A percentile compares a stretch with the other conserved stretches of the same genome.
phyloP scores from a whole-genome alignment of 768 basidiomycete genomes.

The Agaricus blazei region DNA sequence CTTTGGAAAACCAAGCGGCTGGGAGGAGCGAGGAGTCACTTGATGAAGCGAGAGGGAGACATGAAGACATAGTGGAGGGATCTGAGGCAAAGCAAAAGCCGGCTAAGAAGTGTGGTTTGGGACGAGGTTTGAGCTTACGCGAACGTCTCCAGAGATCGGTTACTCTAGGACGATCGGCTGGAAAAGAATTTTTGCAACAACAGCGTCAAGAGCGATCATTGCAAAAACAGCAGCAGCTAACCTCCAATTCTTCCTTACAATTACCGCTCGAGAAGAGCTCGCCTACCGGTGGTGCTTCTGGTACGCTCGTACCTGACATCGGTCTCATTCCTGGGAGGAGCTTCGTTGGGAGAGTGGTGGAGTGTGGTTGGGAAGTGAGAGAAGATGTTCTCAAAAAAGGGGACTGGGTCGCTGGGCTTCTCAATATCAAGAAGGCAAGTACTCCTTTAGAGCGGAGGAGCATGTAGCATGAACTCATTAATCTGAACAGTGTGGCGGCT shows the following conservation, averaged over 20 bases:
- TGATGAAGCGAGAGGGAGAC: not conserved
- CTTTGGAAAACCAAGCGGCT: not conserved
- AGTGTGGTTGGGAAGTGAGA: conserved; percentile 76
- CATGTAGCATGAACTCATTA: not conserved
- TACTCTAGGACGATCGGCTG: conserved; percentile 7
- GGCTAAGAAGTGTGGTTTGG: conserved; percentile 7
- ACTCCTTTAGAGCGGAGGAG: no score
- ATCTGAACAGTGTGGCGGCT: conserved; percentile 65
- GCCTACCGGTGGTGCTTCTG: conserved; percentile 9
- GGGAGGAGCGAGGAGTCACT: conserved; percentile 1
- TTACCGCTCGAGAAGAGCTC: not conserved
- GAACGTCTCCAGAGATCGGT: conserved; percentile 6
- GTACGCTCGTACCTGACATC: conserved; percentile 29
- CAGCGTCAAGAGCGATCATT: not conserved
- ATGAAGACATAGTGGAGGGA: conserved; percentile 1
- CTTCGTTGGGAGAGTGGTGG: conserved; percentile 79
- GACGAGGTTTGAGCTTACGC: conserved; percentile 16
- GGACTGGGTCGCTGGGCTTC: conserved; percentile 83
- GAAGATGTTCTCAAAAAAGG: conserved; percentile 65
- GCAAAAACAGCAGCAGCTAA: not conserved
- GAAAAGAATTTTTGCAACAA: not conserved
- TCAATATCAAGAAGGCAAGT: conserved; percentile 76
- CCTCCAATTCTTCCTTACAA: conserved; percentile 1
- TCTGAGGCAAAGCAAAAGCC: conserved; percentile 1
- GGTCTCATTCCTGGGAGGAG: conserved; percentile 86